These are phyloP conservation scores for Entomortierella chlamydospora DNA, from an alignment of 192 early-diverging fungal genomes.

Conservation along the genomic window DNA sequence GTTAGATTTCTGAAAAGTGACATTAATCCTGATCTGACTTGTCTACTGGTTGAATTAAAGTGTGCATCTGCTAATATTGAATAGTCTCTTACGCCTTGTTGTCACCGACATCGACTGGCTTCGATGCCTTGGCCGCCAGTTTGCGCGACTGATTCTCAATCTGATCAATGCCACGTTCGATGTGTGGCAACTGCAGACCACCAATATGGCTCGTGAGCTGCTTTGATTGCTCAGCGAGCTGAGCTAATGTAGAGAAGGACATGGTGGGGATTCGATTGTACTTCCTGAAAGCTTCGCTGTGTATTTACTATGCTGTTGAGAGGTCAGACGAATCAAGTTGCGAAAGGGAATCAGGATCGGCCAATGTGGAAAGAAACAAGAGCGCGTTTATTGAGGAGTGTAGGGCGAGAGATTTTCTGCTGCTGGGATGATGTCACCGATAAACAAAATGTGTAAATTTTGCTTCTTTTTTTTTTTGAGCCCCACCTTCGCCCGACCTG, in stretches of 20 bases:
- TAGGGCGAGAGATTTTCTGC: neutral
- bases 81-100: constrained; percentile 61
- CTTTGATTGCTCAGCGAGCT: constrained; percentile 81
- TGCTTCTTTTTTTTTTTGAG: too few species aligned
- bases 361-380: neutral
- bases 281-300: neutral
- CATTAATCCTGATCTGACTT: constrained; percentile 1
- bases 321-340: neutral
- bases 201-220: constrained; percentile 80
- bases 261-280: constrained; percentile 1
- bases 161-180: constrained; percentile 89
- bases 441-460: too few species aligned
- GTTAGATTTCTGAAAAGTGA: neutral
- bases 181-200: constrained; percentile 72
- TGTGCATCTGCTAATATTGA: neutral
- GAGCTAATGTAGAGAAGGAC: constrained; percentile 53
- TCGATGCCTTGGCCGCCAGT: constrained; percentile 60
- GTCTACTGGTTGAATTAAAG: neutral
- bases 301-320: neutral
- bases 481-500: neutral
- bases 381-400: neutral
- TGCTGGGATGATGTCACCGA: constrained; percentile 1
- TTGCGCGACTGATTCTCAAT: constrained; percentile 88
- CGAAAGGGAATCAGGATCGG: neutral
- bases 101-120: constrained; percentile 49